These are phyloP conservation scores for Mycena rosella DNA, from an alignment of 768 basidiomycete genomes.

Conservation along the genomic window DNA sequence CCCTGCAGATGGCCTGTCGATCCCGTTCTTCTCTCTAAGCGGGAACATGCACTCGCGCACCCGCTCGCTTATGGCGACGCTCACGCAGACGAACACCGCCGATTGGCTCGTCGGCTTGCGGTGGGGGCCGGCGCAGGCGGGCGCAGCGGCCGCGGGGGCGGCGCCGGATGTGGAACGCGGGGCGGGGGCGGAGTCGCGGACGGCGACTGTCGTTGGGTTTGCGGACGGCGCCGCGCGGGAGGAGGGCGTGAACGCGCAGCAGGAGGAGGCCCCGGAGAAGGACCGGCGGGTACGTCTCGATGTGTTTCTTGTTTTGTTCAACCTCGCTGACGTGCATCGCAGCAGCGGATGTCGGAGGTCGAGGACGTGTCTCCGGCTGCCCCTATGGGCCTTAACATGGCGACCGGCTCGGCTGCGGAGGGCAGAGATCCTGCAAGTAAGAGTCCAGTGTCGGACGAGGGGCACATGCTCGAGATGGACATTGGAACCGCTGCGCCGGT, in stretches of 20 bases:
- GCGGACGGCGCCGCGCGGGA: not conserved
- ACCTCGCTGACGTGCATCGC: too few species aligned
- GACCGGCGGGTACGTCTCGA: not conserved
- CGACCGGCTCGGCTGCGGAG: too few species aligned
- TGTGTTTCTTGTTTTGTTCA: too few species aligned
- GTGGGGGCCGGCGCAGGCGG: not conserved
- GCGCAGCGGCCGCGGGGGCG: not conserved
- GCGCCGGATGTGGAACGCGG: not conserved
- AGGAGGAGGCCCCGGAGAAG: not conserved
- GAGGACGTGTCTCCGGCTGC: not conserved
- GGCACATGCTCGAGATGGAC: not conserved
- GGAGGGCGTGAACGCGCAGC: not conserved
- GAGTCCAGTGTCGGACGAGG: not conserved
- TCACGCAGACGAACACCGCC: conserved; percentile 41
- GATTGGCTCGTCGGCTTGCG: not conserved
- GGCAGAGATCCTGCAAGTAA: too few species aligned
- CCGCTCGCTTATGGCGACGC: conserved; percentile 58
- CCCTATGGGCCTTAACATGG: not conserved
- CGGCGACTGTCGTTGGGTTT: not conserved
- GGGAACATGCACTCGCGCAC: conserved; percentile 61
- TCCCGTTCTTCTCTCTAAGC: conserved; percentile 73
- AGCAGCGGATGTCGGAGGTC: not conserved
- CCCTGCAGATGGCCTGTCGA: conserved; percentile 72
- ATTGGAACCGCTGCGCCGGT: not conserved
- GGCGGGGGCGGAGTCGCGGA: not conserved